Percentiles rank a stretch among this genome's conserved stretches.
Evolutionary conservation across 345 rosid genomes (phyloP).

Genomic region (Geranium brycei): DNA sequence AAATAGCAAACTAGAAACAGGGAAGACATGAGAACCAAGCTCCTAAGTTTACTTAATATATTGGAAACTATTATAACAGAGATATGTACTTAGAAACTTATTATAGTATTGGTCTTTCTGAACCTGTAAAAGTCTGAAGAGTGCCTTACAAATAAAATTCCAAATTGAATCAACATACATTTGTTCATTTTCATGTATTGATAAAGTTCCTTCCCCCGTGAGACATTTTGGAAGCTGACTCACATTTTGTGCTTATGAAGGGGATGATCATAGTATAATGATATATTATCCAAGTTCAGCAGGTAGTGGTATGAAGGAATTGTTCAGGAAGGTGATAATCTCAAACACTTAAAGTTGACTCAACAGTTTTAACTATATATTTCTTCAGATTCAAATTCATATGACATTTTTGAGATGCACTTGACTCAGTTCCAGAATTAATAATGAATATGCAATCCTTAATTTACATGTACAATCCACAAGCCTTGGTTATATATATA

Average conservation of each 20-base stretch:
- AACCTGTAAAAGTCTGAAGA: neutral
- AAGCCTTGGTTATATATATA: neutral
- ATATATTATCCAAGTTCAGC: conserved; percentile 98
- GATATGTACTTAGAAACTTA: neutral
- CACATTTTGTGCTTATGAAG: conserved; percentile 29
- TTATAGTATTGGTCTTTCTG: neutral
- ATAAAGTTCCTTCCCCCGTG: neutral
- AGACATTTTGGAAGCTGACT: neutral
- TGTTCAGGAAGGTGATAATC: conserved; percentile 78
- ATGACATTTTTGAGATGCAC: conserved; percentile 3
- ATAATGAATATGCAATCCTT: neutral
- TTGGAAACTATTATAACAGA: no score
- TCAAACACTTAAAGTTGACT: neutral
- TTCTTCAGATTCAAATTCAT: neutral
- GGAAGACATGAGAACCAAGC: no score
- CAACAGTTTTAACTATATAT: neutral
- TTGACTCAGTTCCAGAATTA: conserved; percentile 1
- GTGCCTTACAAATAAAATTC: neutral
- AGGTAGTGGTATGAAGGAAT: conserved; percentile 99
- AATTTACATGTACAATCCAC: neutral
- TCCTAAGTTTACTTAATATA: no score
- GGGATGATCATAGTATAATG: conserved; percentile 97
- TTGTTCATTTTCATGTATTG: neutral
- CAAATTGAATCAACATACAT: neutral
- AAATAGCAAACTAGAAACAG: no score